A percentile compares a stretch with the other conserved stretches of the same genome.
Conservation (phyloP, 371 early-diverging fungal genomes). For the Funneliformis caledonium region DNA sequence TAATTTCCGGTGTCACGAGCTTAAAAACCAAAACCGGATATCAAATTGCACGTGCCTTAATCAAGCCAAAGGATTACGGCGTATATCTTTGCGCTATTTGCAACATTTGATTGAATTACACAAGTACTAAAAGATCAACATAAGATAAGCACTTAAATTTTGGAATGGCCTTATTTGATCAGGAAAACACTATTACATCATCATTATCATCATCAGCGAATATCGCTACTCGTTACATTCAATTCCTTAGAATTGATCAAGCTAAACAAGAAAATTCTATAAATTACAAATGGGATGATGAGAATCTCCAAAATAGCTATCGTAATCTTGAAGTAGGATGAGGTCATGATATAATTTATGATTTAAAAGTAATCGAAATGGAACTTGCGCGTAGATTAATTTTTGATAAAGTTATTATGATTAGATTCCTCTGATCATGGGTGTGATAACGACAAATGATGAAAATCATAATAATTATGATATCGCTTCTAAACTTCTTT, state of each 20-base stretch:
- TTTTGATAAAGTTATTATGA: constrained; percentile 31
- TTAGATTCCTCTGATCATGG: neutral
- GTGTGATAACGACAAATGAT: neutral
- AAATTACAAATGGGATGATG: constrained; percentile 30
- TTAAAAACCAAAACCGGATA: neutral
- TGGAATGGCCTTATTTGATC: neutral
- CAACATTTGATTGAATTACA: constrained; percentile 31
- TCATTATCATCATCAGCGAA: neutral
- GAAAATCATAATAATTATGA: neutral
- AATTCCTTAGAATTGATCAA: neutral
- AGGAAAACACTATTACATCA: no score
- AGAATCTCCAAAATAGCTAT: constrained; percentile 33
- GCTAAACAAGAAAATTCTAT: neutral
- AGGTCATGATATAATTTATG: constrained; percentile 40
- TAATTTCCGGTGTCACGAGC: constrained; percentile 23
- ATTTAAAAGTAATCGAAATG: constrained; percentile 34
- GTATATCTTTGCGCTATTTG: constrained; percentile 30
- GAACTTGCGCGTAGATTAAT: constrained; percentile 27
- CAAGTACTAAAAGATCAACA: constrained; percentile 20
- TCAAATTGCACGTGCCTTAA: constrained; percentile 27
- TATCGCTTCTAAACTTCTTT: constrained; percentile 24
- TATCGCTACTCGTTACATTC: neutral
- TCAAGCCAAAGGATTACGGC: constrained; percentile 31
- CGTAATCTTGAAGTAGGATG: constrained; percentile 29
- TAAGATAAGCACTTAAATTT: constrained; percentile 27